A percentile compares a stretch with the other conserved stretches of the same genome.
phyloP scores from a whole-genome alignment of 2,329 filamentous ascomycete species.

The Alternaria brassicae region DNA sequence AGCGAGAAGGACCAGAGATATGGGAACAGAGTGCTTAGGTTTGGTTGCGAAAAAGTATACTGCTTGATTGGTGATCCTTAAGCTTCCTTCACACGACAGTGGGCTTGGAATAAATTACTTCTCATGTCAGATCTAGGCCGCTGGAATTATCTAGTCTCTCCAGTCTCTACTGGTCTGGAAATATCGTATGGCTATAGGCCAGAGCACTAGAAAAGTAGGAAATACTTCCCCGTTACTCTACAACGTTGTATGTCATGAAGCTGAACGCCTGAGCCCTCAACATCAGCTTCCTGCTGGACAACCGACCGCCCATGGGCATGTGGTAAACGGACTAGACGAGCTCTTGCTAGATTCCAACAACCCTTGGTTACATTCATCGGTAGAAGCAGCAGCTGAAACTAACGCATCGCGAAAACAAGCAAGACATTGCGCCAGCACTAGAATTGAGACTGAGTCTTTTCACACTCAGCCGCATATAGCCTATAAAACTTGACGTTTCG shows the following conservation, averaged over 20 bases:
- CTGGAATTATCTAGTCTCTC: too few species aligned
- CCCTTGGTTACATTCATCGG: background rate
- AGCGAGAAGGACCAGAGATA: too few species aligned
- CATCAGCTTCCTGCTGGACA: background rate
- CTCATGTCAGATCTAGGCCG: too few species aligned
- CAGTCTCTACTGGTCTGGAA: too few species aligned
- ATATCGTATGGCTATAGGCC: too few species aligned
- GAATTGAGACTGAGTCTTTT: background rate
- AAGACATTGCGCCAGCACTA: background rate
- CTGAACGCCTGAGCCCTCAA: background rate
- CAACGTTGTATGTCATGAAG: background rate
- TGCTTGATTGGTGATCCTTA: too few species aligned
- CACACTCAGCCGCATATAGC: background rate
- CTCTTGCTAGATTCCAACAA: background rate
- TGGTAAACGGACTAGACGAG: background rate
- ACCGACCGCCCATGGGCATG: background rate
- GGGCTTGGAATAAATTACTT: too few species aligned
- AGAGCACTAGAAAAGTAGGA: too few species aligned
- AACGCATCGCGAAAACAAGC: background rate
- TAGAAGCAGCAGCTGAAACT: background rate
- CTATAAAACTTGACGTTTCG: background rate
- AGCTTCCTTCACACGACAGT: too few species aligned
- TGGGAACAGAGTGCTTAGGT: too few species aligned
- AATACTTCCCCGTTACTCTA: too few species aligned
- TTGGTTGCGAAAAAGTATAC: too few species aligned